Evolutionary conservation across 768 basidiomycete genomes (phyloP), one percentile per base, ranked within the genome.

Genomic region (Panaeolus cyanescens): DNA sequence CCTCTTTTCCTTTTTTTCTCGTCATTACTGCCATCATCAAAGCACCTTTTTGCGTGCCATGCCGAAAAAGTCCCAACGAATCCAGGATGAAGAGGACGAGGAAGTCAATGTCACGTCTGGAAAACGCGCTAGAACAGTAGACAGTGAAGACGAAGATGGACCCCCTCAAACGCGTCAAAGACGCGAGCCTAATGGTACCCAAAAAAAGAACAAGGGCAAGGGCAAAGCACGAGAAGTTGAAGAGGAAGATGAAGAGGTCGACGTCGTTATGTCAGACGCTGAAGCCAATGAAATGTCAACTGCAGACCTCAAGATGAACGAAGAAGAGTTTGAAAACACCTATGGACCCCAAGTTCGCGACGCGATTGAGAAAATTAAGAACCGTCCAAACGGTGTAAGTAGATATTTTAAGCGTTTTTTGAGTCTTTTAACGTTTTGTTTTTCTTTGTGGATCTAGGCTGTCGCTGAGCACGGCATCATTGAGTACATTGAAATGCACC

Each of bases 391-490:
- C 20, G 85, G 86, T 12, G 85, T 84, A 66, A 58, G 83, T 73
- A 7, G n/a, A 5, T 28, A 36, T 56, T 20, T 59, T 56, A 30
- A 30, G 17, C 37, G 6, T 4, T 10, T 60, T 56, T 39, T 62
- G 6, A 25, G 53, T 64, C 42, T 25, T 31, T 60, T 39, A 22
- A 42, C 8, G 30, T 54, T 4, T 15, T 45, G 15, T n/a, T n/a
- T 28, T 10, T 53, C n/a, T 45, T 28, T 57, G 7, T 56, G n/a
- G 20, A 61, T 56, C 28, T 55, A 96, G 95, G 84, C 81, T 13
- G 80, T 92, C 50, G 92, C 95, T 5, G 90, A 96, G 55, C 85
- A 89, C 67, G 96, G 96, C 4, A 89, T 98, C 65, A 92, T 98
- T 62, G 90, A 93, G 67, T 81, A 83, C 32, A 84, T 97, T 40